phyloP scores from a whole-genome alignment of 768 basidiomycete species.

The Leucocoprinus birnbaumii region DNA sequence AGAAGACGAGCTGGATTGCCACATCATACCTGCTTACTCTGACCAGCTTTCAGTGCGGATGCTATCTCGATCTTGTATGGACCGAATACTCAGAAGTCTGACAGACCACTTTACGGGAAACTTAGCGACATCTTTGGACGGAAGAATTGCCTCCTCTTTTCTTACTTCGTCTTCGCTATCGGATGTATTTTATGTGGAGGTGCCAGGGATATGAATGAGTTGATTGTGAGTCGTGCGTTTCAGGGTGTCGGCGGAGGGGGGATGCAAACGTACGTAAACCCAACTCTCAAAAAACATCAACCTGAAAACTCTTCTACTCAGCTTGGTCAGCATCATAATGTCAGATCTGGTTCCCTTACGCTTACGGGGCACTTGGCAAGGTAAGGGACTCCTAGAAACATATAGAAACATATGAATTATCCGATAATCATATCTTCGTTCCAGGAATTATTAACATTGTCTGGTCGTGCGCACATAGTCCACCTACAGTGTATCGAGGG shows the following conservation, averaged over 20 bases:
- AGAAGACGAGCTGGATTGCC: constrained; percentile 67
- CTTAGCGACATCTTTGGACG: constrained; percentile 65
- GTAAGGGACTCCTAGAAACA: constrained; percentile 24
- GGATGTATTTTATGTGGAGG: constrained; percentile 55
- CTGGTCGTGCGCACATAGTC: no score
- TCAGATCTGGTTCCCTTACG: constrained; percentile 64
- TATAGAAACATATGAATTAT: background rate
- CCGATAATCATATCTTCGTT: background rate
- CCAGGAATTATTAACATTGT: constrained; percentile 58
- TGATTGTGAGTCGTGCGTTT: constrained; percentile 51
- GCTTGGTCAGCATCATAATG: constrained; percentile 61
- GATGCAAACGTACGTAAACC: constrained; percentile 52
- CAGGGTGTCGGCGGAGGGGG: constrained; percentile 63
- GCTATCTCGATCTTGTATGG: background rate
- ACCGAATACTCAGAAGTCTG: background rate
- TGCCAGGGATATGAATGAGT: constrained; percentile 48
- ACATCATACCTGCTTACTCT: constrained; percentile 61
- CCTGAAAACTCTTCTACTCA: constrained; percentile 17
- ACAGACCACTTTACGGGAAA: constrained; percentile 62
- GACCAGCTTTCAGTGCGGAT: constrained; percentile 54
- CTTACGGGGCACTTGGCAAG: constrained; percentile 70
- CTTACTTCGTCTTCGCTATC: constrained; percentile 50
- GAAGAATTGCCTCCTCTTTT: constrained; percentile 53
- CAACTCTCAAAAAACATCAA: background rate
- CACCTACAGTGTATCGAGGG: no score